phyloP scores from a whole-genome alignment of 768 basidiomycete genomes.

The Mycena capillaripes region DNA sequence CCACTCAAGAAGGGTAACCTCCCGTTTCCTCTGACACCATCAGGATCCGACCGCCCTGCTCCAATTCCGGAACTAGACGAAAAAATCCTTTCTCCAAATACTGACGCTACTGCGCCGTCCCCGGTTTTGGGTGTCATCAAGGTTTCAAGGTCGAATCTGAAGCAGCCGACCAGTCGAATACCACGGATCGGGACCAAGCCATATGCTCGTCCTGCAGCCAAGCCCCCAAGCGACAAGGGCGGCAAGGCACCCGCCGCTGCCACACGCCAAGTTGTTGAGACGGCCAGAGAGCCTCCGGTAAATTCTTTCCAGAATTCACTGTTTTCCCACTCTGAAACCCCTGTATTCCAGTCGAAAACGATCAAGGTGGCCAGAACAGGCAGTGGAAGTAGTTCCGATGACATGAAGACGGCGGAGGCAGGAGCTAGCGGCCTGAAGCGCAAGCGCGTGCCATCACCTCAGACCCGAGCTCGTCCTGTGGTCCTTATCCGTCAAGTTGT shows the following conservation, averaged over 20 bases:
- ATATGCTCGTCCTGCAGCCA: slow-evolving; percentile 58
- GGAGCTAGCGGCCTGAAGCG: slow-evolving; percentile 51
- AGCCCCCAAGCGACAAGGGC: slow-evolving; percentile 21
- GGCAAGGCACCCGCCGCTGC: slow-evolving; percentile 15
- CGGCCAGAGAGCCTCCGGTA: slow-evolving; percentile 21
- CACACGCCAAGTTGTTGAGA: slow-evolving; percentile 12
- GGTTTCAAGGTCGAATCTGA: slow-evolving; percentile 54
- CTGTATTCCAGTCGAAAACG: slow-evolving; percentile 9
- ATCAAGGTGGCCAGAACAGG: slow-evolving; percentile 18
- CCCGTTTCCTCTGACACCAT: slow-evolving; percentile 32
- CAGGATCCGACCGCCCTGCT: slow-evolving; percentile 19
- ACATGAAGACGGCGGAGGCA: slow-evolving; percentile 22
- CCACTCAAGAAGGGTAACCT: slow-evolving; percentile 35
- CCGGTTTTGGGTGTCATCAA: slow-evolving; percentile 50
- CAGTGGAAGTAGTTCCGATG: slow-evolving; percentile 28
- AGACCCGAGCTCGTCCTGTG: slow-evolving; percentile 24
- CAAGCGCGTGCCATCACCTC: slow-evolving; percentile 51
- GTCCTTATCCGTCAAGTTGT: slow-evolving; percentile 30
- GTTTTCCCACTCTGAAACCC: background rate
- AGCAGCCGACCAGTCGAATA: slow-evolving; percentile 70
- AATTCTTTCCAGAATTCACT: background rate
- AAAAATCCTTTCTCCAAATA: slow-evolving; percentile 1
- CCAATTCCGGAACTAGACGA: slow-evolving; percentile 18
- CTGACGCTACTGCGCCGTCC: slow-evolving; percentile 24
- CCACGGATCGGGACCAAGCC: slow-evolving; percentile 73